Percentiles rank a stretch among this genome's conserved stretches.
These are phyloP conservation scores for Anthracocystis panici-leucophaei DNA, from an alignment of 1,284 basidiomycete species.

Conservation along the genomic window DNA sequence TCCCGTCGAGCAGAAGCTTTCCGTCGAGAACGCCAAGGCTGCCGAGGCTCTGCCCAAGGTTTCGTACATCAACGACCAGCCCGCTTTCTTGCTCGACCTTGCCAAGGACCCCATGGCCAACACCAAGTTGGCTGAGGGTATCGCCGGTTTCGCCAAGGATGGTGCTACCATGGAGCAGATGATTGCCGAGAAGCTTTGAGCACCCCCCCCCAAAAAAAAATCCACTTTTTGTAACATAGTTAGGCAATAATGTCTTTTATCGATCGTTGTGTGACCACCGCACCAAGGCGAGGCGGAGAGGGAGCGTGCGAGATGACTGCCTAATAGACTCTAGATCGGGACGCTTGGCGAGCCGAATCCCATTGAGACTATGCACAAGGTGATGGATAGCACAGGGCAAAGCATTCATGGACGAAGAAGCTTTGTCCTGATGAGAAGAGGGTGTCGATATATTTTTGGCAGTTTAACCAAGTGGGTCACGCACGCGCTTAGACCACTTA, in stretches of 20 bases:
- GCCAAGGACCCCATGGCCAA: conserved; percentile 73
- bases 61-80: conserved; percentile 88
- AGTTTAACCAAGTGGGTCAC: no score
- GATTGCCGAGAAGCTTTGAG: conserved; percentile 81
- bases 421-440: no score
- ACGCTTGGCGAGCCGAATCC: no score
- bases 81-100: conserved; percentile 93
- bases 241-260: conserved; percentile 15
- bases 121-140: conserved; percentile 84
- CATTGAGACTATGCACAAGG: no score
- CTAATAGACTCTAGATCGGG: no score
- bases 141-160: conserved; percentile 88
- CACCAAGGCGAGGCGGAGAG: no score
- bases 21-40: conserved; percentile 76
- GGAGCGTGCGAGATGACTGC: no score
- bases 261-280: no score
- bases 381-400: no score
- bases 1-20: conserved; percentile 86
- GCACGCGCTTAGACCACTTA: conserved; percentile 1
- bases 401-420: no score
- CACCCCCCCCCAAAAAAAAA: neutral
- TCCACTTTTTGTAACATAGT: conserved; percentile 27
- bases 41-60: conserved; percentile 82
- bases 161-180: conserved; percentile 87
- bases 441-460: no score